Conservation (phyloP, 1,139 yeast genomes). For the Magnusiomyces suaveolens region DNA sequence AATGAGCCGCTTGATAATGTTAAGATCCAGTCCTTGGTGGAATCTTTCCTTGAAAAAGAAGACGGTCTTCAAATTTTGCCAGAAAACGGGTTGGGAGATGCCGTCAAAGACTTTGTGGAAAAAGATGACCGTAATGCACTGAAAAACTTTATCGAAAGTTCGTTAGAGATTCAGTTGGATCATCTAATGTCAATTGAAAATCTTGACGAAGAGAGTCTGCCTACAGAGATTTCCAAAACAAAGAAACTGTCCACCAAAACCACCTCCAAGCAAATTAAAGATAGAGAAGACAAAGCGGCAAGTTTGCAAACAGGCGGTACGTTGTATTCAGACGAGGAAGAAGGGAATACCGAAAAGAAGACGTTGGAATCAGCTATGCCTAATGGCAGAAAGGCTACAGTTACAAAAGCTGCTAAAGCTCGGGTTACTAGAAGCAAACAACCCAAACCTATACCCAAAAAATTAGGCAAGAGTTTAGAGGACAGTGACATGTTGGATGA, state of each 20-base stretch:
- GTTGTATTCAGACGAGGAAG: background rate
- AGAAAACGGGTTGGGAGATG: conserved; percentile 64
- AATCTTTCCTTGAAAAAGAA: conserved; percentile 45
- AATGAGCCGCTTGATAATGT: conserved; percentile 32
- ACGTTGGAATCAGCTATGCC: background rate
- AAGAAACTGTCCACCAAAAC: background rate
- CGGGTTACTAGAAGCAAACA: background rate
- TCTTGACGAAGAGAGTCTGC: conserved; percentile 19
- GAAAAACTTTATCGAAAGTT: conserved; percentile 56
- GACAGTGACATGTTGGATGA: background rate
- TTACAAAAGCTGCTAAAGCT: background rate
- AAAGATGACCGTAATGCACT: conserved; percentile 74
- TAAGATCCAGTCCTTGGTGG: conserved; percentile 51
- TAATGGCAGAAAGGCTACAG: background rate
- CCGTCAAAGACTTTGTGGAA: conserved; percentile 62
- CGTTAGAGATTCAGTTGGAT: conserved; percentile 53
- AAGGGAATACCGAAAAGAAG: background rate
- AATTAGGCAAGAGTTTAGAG: background rate
- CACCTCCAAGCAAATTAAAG: background rate
- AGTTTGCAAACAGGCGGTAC: background rate
- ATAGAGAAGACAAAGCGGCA: background rate
- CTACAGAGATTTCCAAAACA: background rate
- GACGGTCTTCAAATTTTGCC: conserved; percentile 64
- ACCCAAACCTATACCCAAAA: too few species aligned
- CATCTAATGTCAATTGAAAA: conserved; percentile 41